Evolutionary conservation across 78 protist species (phyloP), one percentile per base, ranked within the genome.

Genomic region (Polysphondylium violaceum): DNA sequence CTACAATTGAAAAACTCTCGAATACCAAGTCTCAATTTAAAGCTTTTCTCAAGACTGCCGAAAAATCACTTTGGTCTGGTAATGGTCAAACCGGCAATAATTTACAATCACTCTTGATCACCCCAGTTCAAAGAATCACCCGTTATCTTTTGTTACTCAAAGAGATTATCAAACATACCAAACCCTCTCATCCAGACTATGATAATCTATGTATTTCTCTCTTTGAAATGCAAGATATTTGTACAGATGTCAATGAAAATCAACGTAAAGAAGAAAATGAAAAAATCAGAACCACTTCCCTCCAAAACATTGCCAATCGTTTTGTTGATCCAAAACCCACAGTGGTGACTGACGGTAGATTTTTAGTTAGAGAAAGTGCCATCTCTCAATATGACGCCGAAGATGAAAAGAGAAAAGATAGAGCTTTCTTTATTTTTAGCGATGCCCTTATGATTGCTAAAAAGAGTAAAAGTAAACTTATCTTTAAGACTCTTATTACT

Each of bases 71-170:
- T 16, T 83, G 91, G 91, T 38, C 56, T 23, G 91, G 91, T 51
- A 83, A 67, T 44, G 77, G 72, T n/a, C 33, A 38, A 44, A 83
- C 91, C 23, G 91, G 91, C 23, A 83, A 74, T 27, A 83, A 83
- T 33, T 78, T 88, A 6, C 79, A 69, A 53, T 41, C 74, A 19
- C 67, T 88, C 9, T 33, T 88, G n/a, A 88, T 88, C 9, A 88
- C 94, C 19, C 94, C 94, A 59, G 94, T 88, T 14, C 94, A 88
- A 47, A 60, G 94, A 59, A 73, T 88, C 38, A 76, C 87, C 16
- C 59, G 94, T 44, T 88, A 88, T 21, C 56, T 72, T 4, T 55
- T 88, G 16, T 25, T 88, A 4, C 53, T 88, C 25, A 88, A 63
- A 44, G 94, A 88, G 29, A 69, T 88, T 33, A 73, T 88, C 59